phyloP scores from a whole-genome alignment of 768 basidiomycete species.

The Mycena rosella region DNA sequence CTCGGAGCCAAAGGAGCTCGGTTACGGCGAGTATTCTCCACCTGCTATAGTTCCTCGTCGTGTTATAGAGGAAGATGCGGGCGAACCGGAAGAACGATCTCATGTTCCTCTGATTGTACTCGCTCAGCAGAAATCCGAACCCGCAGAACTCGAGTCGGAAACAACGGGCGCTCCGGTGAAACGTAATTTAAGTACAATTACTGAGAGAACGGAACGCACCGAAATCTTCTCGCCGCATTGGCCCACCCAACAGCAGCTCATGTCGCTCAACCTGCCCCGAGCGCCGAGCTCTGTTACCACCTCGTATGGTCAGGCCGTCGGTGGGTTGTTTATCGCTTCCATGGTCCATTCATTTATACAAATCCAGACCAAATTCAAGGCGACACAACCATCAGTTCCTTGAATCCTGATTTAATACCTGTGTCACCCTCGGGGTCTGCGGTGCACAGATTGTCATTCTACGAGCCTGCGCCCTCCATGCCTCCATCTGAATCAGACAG shows the following conservation, averaged over 20 bases:
- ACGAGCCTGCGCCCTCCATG: slow-evolving; percentile 70
- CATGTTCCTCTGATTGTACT: slow-evolving; percentile 71
- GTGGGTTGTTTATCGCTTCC: slow-evolving; percentile 50
- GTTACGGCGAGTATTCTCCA: slow-evolving; percentile 40
- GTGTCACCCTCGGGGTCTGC: slow-evolving; percentile 80
- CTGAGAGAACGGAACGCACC: slow-evolving; percentile 75
- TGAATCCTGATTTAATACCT: slow-evolving; percentile 70
- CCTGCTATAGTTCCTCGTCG: slow-evolving; percentile 26
- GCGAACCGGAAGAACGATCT: slow-evolving; percentile 52
- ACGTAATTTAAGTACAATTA: slow-evolving; percentile 71
- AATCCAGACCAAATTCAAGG: slow-evolving; percentile 27
- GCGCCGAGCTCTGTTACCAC: slow-evolving; percentile 60
- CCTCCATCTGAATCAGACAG: slow-evolving; percentile 56
- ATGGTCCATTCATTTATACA: not conserved
- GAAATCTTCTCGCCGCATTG: slow-evolving; percentile 66
- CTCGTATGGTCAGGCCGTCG: slow-evolving; percentile 74
- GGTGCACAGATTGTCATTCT: slow-evolving; percentile 67
- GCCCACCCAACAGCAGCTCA: slow-evolving; percentile 56
- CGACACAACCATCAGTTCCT: slow-evolving; percentile 34
- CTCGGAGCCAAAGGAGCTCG: slow-evolving; percentile 28
- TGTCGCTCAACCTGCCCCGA: slow-evolving; percentile 54
- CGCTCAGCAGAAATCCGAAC: slow-evolving; percentile 65
- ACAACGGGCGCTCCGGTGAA: slow-evolving; percentile 47
- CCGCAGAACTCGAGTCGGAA: slow-evolving; percentile 49
- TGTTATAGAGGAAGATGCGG: slow-evolving; percentile 38